Evolutionary conservation across 2,329 filamentous ascomycete species (phyloP), one percentile per base, ranked within the genome.

Genomic region (Sporothrix humicola): DNA sequence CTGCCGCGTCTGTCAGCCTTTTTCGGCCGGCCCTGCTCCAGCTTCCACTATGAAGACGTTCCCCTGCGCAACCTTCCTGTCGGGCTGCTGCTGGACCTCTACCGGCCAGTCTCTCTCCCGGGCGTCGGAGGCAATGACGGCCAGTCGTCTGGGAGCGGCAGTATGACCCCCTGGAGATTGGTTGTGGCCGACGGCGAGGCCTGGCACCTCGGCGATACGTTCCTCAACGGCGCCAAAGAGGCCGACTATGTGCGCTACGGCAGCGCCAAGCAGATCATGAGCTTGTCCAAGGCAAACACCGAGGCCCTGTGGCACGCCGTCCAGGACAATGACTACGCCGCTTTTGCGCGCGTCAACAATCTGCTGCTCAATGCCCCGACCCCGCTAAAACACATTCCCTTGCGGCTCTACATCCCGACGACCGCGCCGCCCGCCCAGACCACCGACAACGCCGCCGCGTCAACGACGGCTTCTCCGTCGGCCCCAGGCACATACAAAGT

Each of bases 231-330:
- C 73, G 88, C 87, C 75, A 91, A 91, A 80, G 89, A 91, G 83
- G 94, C 95, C 44, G 94, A 97, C 82, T 97, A 94, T 77, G 85
- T 97, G 69, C 89, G 95, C 70, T 95, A 96, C 77, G 94, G 94
- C 61, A 96, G 92, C 72, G 94, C 93, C 17, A 94, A 95, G 80
- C 91, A 92, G 75, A 95, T 97, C 79, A 97, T 97, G 93, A 91
- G 90, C 72, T 85, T 98, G 79, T 94, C 92, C 75, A 95, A 94
- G 80, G 90, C 93, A 63, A 91, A 97, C 80, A 96, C 93, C 15
- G 93, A 91, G 8, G 88, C 91, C 46, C 85, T 98, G 48, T 98
- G 95, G 94, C 88, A 91, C 76, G 88, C 93, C 10, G 93, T 97
- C 58, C 87, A 91, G 80, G 89, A 92, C 77, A 92, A 97, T 78